Percentiles rank a stretch among this genome's conserved stretches.
Evolutionary conservation across 345 rosid genomes (phyloP).

Genomic region (Draba incana): DNA sequence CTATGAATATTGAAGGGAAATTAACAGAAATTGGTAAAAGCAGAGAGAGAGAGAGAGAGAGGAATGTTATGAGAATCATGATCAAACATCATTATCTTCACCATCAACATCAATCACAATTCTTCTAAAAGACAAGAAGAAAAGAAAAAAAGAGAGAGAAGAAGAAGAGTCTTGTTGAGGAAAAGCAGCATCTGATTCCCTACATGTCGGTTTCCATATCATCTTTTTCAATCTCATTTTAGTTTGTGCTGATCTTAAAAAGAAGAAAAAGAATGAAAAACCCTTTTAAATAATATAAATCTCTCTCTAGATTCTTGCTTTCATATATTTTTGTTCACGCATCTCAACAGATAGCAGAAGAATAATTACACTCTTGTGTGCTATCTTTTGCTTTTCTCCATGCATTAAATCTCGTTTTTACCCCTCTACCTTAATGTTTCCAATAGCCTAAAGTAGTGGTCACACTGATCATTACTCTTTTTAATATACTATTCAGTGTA

Average conservation of each 20-base stretch:
- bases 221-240: constrained; percentile 29
- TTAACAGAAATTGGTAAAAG: constrained; percentile 3
- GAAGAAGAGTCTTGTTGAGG: constrained; percentile 39
- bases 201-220: constrained; percentile 37
- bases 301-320: constrained; percentile 29
- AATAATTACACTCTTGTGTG: constrained; percentile 20
- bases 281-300: constrained; percentile 21
- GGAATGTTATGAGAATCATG: background rate
- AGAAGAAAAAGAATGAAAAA: background rate
- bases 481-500: constrained; percentile 23
- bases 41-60: too few relatives aligned
- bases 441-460: background rate
- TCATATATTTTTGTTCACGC: constrained; percentile 29
- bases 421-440: background rate
- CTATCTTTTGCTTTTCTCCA: constrained; percentile 41
- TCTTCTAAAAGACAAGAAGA: constrained; percentile 28
- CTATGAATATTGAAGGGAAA: background rate
- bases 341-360: constrained; percentile 35
- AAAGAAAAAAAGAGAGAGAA: constrained; percentile 28
- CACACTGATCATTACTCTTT: constrained; percentile 25
- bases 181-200: constrained; percentile 45
- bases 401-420: constrained; percentile 35
- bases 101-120: constrained; percentile 37
- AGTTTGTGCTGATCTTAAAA: constrained; percentile 36
- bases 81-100: background rate